Conservation (phyloP, 1,284 basidiomycete species). For the Naganishia sp. region DNA sequence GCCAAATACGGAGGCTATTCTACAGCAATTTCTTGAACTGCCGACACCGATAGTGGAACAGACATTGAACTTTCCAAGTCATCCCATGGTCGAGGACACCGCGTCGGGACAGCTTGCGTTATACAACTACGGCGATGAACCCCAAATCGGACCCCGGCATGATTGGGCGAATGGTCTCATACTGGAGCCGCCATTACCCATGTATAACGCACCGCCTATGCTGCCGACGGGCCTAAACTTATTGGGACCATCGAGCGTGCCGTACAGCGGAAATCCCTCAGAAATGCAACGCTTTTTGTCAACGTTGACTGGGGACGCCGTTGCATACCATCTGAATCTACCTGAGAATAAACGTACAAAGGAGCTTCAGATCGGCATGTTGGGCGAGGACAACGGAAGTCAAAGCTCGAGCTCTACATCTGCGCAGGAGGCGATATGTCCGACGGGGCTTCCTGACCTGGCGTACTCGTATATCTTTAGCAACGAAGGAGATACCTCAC, state of each 20-base stretch:
- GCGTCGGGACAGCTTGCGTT: constrained; percentile 3
- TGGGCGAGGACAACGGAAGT: not conserved
- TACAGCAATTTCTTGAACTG: constrained; percentile 15
- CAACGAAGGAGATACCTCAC: not conserved
- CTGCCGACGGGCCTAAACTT: constrained; percentile 17
- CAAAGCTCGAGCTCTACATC: not conserved
- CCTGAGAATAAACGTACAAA: not conserved
- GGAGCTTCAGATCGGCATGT: not conserved
- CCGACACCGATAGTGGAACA: not conserved
- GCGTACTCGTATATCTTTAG: not conserved
- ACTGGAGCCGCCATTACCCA: not conserved
- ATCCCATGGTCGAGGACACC: not conserved
- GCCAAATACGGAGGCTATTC: constrained; percentile 9
- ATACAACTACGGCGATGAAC: not conserved
- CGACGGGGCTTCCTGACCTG: not conserved
- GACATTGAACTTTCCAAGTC: not conserved
- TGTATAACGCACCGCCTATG: constrained; percentile 1
- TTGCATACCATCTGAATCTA: constrained; percentile 2
- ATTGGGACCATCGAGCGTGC: not conserved
- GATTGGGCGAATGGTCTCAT: not conserved
- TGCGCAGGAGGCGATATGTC: not conserved
- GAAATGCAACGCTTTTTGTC: constrained; percentile 4
- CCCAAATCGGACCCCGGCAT: not conserved
- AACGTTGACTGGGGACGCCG: not conserved
- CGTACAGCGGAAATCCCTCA: not conserved